A percentile compares a stretch with the other conserved stretches of the same genome.
Evolutionary conservation across 208 protist species (phyloP).

Genomic region (Sergeia podlipaevii): DNA sequence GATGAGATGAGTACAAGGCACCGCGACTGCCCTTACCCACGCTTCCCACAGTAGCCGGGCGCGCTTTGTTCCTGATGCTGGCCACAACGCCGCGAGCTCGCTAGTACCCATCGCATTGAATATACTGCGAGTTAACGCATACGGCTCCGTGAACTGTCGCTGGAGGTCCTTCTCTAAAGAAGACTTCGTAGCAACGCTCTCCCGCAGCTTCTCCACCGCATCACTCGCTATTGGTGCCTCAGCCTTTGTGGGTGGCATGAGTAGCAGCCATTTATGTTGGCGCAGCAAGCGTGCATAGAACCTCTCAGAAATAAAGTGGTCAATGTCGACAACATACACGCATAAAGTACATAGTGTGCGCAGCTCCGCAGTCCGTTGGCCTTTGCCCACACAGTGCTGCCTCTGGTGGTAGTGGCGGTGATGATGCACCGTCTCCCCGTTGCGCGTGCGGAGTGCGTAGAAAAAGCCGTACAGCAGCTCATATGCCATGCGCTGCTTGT

Average conservation of each 20-base stretch:
- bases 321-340: conserved; percentile 25
- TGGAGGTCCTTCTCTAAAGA: conserved; percentile 4
- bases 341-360: conserved; percentile 15
- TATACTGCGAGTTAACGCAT: conserved; percentile 22
- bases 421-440: conserved; percentile 2
- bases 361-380: background rate
- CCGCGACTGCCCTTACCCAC: conserved; percentile 19
- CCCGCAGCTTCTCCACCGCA: background rate
- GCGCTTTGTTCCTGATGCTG: conserved; percentile 8
- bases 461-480: conserved; percentile 36
- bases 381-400: background rate
- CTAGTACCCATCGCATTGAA: conserved; percentile 10
- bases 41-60: conserved; percentile 24
- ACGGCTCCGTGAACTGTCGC: conserved; percentile 11
- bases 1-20: too few relatives aligned
- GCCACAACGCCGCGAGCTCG: conserved; percentile 23
- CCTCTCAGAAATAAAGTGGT: conserved; percentile 33
- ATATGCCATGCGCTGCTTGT: conserved; percentile 40
- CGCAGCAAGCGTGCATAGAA: conserved; percentile 5
- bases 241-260: background rate
- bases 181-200: background rate
- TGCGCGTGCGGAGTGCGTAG: conserved; percentile 13
- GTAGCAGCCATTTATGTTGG: conserved; percentile 9
- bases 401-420: background rate
- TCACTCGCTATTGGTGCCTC: background rate